These are phyloP conservation scores for Ceratobasidium sp. DNA, from an alignment of 1,284 basidiomycete genomes.

Conservation along the genomic window DNA sequence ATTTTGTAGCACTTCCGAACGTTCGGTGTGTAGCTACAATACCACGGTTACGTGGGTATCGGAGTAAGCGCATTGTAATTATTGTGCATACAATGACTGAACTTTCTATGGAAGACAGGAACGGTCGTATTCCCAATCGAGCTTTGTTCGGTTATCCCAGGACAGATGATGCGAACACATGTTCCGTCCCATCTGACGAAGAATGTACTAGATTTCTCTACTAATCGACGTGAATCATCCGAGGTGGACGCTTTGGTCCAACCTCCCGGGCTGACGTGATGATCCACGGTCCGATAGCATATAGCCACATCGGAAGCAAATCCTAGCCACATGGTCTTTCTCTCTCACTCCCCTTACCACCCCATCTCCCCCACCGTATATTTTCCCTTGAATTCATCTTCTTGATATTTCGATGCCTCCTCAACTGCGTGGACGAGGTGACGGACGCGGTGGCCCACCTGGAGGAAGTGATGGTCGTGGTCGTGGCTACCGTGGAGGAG, in stretches of 20 bases:
- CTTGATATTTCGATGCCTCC: background rate
- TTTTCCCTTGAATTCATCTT: background rate
- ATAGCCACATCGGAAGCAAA: no score
- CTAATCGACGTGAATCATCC: no score
- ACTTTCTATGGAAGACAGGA: background rate
- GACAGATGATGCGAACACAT: constrained; percentile 81
- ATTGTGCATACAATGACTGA: background rate
- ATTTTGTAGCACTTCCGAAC: constrained; percentile 45
- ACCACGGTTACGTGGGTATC: constrained; percentile 40
- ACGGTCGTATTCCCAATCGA: constrained; percentile 68
- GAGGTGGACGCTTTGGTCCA: no score
- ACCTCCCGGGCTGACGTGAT: no score
- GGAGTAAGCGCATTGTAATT: constrained; percentile 18
- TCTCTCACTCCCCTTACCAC: no score
- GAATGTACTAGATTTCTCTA: constrained; percentile 77
- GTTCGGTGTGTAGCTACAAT: constrained; percentile 33
- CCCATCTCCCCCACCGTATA: no score
- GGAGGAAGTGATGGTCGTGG: background rate
- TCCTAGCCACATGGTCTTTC: no score
- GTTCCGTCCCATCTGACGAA: constrained; percentile 75
- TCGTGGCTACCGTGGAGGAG: constrained; percentile 7
- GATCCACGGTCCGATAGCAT: no score
- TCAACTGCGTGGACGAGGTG: background rate
- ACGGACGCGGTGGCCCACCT: constrained; percentile 21
- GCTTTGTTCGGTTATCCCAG: constrained; percentile 71